Evolutionary conservation across 805 yeast genomes (phyloP).

Genomic region (Wickerhamomyces canadensis): DNA sequence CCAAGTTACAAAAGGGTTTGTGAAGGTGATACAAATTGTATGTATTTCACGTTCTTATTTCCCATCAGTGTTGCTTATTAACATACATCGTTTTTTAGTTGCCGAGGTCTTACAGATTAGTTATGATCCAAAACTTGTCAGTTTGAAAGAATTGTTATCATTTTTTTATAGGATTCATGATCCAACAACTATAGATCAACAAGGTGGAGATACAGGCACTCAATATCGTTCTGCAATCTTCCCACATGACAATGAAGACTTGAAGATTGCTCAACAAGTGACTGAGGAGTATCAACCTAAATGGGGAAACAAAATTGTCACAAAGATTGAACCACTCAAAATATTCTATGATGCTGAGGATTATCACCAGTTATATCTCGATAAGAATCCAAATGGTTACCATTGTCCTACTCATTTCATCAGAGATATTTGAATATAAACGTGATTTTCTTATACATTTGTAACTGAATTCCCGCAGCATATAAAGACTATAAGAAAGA

Average conservation of each 20-base stretch:
- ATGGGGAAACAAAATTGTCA: conserved; percentile 66
- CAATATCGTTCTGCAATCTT: conserved; percentile 87
- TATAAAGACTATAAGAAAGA: conserved; percentile 9
- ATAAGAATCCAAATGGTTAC: conserved; percentile 10
- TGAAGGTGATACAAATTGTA: conserved; percentile 54
- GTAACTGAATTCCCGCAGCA: not conserved
- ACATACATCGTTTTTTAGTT: conserved; percentile 3
- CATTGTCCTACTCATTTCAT: conserved; percentile 79
- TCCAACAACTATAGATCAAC: conserved; percentile 78
- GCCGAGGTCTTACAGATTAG: conserved; percentile 85
- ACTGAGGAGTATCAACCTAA: conserved; percentile 56
- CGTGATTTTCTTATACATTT: no score
- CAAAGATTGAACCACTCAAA: conserved; percentile 61
- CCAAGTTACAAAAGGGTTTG: conserved; percentile 75
- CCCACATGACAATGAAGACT: conserved; percentile 45
- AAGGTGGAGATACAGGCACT: conserved; percentile 86
- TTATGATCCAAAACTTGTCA: conserved; percentile 64
- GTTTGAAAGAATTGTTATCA: conserved; percentile 60
- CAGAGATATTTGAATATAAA: conserved; percentile 40
- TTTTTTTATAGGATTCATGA: conserved; percentile 92
- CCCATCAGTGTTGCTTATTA: no score
- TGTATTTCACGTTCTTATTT: conserved; percentile 12
- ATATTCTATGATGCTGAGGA: conserved; percentile 92
- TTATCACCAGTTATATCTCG: conserved; percentile 81
- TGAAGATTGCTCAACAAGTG: conserved; percentile 38